Conservation (phyloP, 257 asterid genomes). For the Ligustrum vulgare region DNA sequence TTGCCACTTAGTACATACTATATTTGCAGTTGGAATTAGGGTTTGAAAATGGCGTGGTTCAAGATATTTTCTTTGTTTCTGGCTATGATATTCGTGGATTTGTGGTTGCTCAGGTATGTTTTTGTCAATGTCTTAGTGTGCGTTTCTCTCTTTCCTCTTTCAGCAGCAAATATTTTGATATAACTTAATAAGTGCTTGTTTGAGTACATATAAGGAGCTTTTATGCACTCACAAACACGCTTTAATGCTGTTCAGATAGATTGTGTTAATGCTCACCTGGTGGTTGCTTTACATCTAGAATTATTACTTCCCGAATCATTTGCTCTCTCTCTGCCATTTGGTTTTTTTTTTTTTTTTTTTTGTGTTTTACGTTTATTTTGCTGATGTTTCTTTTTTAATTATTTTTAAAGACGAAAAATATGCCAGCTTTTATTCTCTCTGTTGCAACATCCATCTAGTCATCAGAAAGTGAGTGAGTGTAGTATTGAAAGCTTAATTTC, state of each 20-base stretch:
- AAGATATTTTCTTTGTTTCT: slow-evolving; percentile 69
- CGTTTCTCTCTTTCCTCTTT: slow-evolving; percentile 4
- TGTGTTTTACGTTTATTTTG: background rate
- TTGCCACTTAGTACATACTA: slow-evolving; percentile 17
- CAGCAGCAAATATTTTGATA: slow-evolving; percentile 1
- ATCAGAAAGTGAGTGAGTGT: slow-evolving; percentile 13
- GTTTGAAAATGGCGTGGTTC: slow-evolving; percentile 63
- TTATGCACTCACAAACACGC: background rate
- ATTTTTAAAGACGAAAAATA: background rate
- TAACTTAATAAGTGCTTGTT: slow-evolving; percentile 13
- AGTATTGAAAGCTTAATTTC: background rate
- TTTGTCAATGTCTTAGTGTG: background rate
- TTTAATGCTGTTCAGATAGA: slow-evolving; percentile 11
- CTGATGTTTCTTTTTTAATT: slow-evolving; percentile 9
- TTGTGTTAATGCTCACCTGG: slow-evolving; percentile 7
- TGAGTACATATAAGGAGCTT: background rate
- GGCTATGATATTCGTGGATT: slow-evolving; percentile 85
- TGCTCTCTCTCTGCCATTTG: background rate
- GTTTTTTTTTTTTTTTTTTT: background rate
- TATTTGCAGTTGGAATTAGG: slow-evolving; percentile 77
- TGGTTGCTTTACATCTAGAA: background rate
- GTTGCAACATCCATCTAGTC: slow-evolving; percentile 3
- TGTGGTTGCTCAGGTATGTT: slow-evolving; percentile 90
- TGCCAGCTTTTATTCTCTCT: background rate
- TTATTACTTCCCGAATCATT: background rate